phyloP scores from a whole-genome alignment of 2,329 filamentous ascomycete species.

The Fusarium sororula region DNA sequence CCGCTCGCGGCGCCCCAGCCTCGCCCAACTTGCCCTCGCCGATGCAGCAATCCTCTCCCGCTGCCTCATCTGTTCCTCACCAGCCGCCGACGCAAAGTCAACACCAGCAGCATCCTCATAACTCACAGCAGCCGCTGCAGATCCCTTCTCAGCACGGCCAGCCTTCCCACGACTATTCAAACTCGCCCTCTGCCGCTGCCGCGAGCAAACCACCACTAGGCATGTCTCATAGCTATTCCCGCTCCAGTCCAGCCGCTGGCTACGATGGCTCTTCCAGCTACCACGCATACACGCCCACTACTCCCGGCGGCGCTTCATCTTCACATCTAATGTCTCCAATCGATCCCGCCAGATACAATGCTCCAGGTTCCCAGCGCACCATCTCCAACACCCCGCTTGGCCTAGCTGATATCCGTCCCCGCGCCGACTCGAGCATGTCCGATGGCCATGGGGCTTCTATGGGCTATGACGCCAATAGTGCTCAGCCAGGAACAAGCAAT shows the following conservation, averaged over 20 bases:
- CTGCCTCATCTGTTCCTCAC: constrained; percentile 41
- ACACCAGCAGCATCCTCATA: constrained; percentile 47
- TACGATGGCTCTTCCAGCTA: constrained; percentile 65
- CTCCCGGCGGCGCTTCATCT: constrained; percentile 65
- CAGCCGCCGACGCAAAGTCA: constrained; percentile 48
- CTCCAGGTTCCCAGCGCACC: constrained; percentile 67
- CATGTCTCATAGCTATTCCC: constrained; percentile 79
- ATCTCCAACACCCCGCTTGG: constrained; percentile 88
- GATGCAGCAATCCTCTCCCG: constrained; percentile 55
- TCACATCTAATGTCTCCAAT: constrained; percentile 72
- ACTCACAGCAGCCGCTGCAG: constrained; percentile 44
- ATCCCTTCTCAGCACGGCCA: constrained; percentile 62
- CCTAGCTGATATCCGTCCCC: constrained; percentile 88
- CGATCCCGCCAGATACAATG: constrained; percentile 62
- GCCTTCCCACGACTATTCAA: constrained; percentile 58
- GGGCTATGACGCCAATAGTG: constrained; percentile 72
- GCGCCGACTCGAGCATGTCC: constrained; percentile 81
- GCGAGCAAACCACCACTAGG: constrained; percentile 73
- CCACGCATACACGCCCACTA: constrained; percentile 68
- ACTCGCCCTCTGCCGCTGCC: constrained; percentile 45
- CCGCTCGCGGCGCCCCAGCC: constrained; percentile 47
- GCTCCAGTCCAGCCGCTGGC: constrained; percentile 78
- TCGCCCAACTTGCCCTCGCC: constrained; percentile 56
- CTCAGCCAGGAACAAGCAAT: constrained; percentile 81
- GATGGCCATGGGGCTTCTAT: constrained; percentile 72